Evolutionary conservation across 345 rosid species (phyloP), one percentile per base, ranked within the genome.

Genomic region (Microthlaspi erraticum): DNA sequence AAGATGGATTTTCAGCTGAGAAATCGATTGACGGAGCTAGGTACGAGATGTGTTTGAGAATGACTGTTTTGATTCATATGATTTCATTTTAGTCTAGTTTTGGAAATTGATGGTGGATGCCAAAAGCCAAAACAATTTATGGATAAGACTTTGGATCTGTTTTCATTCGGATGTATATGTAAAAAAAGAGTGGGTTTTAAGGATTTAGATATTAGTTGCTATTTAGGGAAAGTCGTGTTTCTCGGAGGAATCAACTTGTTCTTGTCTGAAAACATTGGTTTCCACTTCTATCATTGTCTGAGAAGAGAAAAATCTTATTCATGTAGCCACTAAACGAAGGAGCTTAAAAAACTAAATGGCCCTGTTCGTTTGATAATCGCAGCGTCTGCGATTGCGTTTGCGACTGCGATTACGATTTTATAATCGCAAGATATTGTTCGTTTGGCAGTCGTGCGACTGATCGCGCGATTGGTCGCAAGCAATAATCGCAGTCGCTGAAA

Each of bases 11-110:
- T 23, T 66, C 70, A 26, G 38, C 38, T 20, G 81, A 71, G 64
- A 23, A 81, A 50, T 53, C 37, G 13, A 42, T 55, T 60, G 64
- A 37, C 4, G 81, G 75, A 64, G 83, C 34, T 71, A 66, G 77
- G 80, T 71, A 65, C 44, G 71, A 12, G 4, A 16, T 63, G 12
- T 23, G 54, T 53, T 61, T 39, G 13, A 13, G 12, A 46, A 26
- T 68, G 60, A 7, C 14, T 75, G 43, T 67, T 64, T 67, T 64
- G 49, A 45, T 63, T 52, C 67, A 8, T 1, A 37, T 45, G 12
- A 42, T 62, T 33, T 43, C 32, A 18, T 64, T 12, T 11, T 32
- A 45, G 72, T 36, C 26, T 9, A 18, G 7, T 73, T 34, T 26
- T 57, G 43, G 9, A 46, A 46, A 7, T 37, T 19, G 31, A 5